Evolutionary conservation across 805 yeast species (phyloP).

Genomic region (Wickerhamiella sorbophila): DNA sequence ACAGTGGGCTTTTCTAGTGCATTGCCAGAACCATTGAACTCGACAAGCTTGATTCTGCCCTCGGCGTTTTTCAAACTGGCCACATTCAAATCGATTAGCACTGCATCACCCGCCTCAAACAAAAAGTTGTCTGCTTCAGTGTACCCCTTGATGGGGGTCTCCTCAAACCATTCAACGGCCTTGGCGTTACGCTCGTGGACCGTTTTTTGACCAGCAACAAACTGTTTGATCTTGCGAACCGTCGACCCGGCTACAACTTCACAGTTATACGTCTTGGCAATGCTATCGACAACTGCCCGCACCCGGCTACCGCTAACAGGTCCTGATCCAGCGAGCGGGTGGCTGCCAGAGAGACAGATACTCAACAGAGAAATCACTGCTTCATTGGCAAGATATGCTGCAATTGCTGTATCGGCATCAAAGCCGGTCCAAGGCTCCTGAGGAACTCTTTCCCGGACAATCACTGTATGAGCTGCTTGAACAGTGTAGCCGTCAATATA

Average conservation of each 20-base stretch:
- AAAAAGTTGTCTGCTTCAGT: constrained; percentile 33
- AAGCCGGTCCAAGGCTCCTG: constrained; percentile 70
- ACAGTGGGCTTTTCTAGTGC: constrained; percentile 33
- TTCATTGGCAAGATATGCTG: constrained; percentile 79
- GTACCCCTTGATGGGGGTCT: constrained; percentile 10
- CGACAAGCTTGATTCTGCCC: constrained; percentile 20
- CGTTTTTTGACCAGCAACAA: constrained; percentile 90
- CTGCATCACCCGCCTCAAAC: constrained; percentile 72
- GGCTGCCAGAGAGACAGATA: constrained; percentile 40
- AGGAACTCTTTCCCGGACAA: constrained; percentile 37
- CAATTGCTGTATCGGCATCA: constrained; percentile 80
- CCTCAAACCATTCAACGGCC: constrained; percentile 45
- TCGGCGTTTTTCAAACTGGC: constrained; percentile 40
- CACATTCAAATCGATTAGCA: constrained; percentile 69
- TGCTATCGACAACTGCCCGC: constrained; percentile 64
- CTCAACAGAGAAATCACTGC: constrained; percentile 69
- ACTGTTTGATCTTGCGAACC: constrained; percentile 82
- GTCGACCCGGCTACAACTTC: constrained; percentile 83
- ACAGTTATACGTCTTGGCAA: constrained; percentile 76
- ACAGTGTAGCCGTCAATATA: constrained; percentile 95
- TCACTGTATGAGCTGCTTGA: constrained; percentile 71
- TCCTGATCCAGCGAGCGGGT: constrained; percentile 29
- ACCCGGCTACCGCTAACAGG: constrained; percentile 51
- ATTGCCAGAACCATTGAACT: constrained; percentile 21
- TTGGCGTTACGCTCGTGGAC: constrained; percentile 87